Base-by-base conservation (phyloP, 2,329 filamentous ascomycete genomes). In the Fusarium pseudonygamai region DNA sequence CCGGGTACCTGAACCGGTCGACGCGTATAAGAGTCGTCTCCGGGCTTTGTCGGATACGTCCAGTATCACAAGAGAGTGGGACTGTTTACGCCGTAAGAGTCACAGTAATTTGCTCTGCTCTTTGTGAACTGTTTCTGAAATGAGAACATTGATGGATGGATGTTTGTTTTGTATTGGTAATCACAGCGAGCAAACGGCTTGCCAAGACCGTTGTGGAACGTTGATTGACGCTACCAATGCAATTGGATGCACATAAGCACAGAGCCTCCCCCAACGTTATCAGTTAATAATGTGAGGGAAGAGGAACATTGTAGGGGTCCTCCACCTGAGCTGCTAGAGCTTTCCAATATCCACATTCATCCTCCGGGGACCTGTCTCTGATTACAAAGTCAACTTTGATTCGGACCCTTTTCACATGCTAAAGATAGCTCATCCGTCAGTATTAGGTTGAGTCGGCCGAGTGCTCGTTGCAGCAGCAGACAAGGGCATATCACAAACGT, bases 181-280 rank as follows among this genome's bases (percentile, higher is more conserved):
- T 60, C 67, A 45, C 15, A 22, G n/a, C 30, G 26, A 43, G 34
- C 34, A 55, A 24, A 47, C 14, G 26, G 10, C 26, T 26, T 14
- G 40, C 57, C 50, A 46, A 69, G 64, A 18, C 34, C n/a, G 36
- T n/a, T 53, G 50, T 64, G 40, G 62, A 40, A 46, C 45, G 26
- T 12, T 16, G 30, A 26, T 30, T n/a, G 16, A 60, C 55, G 53
- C 42, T 60, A 63, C 15, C 8, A 18, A 39, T 52, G 59, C 43
- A 58, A n/a, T n/a, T n/a, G n/a, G n/a, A 50, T 57, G 65, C 56
- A 53, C 50, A 65, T 59, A 69, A 69, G 59, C 65, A 69, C 50
- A 58, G 59, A 58, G 36, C 34, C 45, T 39, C 39, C 50, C 43
- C 42, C 45, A 69, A 69, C 65, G 66, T 69, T 69, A 69, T 65